A percentile compares a stretch with the other conserved stretches of the same genome.
Conservation (phyloP, 2,329 filamentous ascomycete genomes). For the Penicillium brasilianum region DNA sequence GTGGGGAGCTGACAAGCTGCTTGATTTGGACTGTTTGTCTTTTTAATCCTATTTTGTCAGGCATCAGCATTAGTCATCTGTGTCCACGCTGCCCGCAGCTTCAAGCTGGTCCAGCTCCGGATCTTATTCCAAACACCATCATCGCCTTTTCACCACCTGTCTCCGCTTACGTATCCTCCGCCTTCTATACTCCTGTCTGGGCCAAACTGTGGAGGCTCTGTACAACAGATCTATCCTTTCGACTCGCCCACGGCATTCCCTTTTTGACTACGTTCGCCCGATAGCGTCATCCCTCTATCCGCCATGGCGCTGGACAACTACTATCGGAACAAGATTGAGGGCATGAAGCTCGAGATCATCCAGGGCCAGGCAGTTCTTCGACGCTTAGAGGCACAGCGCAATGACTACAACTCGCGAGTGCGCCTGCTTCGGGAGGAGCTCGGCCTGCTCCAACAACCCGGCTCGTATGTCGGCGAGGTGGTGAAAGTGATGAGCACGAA, state of each 20-base stretch:
- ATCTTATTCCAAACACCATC: conserved; percentile 15
- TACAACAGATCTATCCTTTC: not conserved
- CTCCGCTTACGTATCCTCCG: not conserved
- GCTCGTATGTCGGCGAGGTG: conserved; percentile 98
- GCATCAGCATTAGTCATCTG: conserved; percentile 13
- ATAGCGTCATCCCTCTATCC: conserved; percentile 40
- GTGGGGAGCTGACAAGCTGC: conserved; percentile 21
- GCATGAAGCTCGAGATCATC: conserved; percentile 99
- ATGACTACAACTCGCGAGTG: conserved; percentile 98
- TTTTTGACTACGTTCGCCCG: conserved; percentile 20
- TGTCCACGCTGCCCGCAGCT: conserved; percentile 20
- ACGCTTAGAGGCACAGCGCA: conserved; percentile 94
- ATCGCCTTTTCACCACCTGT: conserved; percentile 8
- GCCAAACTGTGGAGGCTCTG: not conserved
- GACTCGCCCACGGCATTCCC: not conserved
- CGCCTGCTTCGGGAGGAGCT: conserved; percentile 93
- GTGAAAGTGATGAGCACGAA: conserved; percentile 99
- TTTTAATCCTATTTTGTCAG: conserved; percentile 10
- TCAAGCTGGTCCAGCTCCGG: conserved; percentile 22
- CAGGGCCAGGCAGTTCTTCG: conserved; percentile 95
- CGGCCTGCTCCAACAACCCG: conserved; percentile 92
- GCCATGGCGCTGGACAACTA: conserved; percentile 98
- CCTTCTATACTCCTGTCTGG: not conserved
- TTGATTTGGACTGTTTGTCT: conserved; percentile 17
- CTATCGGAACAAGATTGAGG: conserved; percentile 99